phyloP scores from a whole-genome alignment of 2,329 filamentous ascomycete species.

The Neonectria magnoliae region DNA sequence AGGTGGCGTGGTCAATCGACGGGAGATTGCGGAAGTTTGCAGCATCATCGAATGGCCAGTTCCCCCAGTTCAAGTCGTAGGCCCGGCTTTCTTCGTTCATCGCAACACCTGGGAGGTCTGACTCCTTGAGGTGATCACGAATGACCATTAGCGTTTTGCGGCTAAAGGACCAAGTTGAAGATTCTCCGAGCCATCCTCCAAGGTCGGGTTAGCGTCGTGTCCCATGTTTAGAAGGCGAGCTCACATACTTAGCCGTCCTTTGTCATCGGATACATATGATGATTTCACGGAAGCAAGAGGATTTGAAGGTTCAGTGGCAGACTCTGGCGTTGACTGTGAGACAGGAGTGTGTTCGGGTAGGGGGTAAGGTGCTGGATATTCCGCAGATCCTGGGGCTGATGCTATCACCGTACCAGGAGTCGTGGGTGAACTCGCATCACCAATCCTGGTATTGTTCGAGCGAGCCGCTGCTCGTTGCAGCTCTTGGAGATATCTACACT shows the following conservation, averaged over 20 bases:
- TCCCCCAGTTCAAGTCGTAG: constrained; percentile 17
- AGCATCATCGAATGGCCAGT: not conserved
- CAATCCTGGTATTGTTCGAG: not conserved
- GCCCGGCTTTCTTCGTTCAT: constrained; percentile 23
- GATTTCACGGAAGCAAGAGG: constrained; percentile 18
- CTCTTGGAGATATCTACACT: constrained; percentile 17
- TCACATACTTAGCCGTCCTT: constrained; percentile 13
- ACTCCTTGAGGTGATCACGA: constrained; percentile 13
- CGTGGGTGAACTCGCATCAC: not conserved
- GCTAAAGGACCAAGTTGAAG: constrained; percentile 23
- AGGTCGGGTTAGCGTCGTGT: not conserved
- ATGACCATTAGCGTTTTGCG: constrained; percentile 19
- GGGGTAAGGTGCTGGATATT: not conserved
- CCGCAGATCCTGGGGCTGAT: not conserved
- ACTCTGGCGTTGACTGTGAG: constrained; percentile 18
- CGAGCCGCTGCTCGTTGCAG: constrained; percentile 13
- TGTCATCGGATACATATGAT: constrained; percentile 16
- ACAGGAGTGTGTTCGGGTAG: constrained; percentile 1
- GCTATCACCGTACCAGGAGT: too few species aligned
- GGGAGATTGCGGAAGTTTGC: constrained; percentile 9
- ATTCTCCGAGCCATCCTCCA: constrained; percentile 23
- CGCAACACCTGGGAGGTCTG: constrained; percentile 13
- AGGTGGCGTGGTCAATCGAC: constrained; percentile 11
- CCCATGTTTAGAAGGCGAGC: not conserved
- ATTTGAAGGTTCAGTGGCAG: constrained; percentile 15